phyloP scores from a whole-genome alignment of 2,329 filamentous ascomycete genomes.

The Talaromyces sp. region DNA sequence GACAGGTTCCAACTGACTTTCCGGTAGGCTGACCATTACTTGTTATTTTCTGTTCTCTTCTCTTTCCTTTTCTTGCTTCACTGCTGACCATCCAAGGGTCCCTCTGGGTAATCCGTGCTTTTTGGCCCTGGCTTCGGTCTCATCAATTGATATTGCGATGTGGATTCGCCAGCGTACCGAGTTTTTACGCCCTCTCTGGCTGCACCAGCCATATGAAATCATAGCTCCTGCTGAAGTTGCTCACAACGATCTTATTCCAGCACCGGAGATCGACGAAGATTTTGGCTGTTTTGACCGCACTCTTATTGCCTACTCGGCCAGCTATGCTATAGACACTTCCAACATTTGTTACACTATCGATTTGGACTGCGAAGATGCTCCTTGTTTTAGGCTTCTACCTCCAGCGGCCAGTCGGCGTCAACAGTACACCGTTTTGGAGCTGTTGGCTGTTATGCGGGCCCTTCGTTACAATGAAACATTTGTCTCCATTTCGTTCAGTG shows the following conservation, averaged over 20 bases:
- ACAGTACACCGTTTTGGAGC: slow-evolving; percentile 56
- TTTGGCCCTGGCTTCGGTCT: slow-evolving; percentile 58
- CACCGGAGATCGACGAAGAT: slow-evolving; percentile 50
- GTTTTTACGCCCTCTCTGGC: slow-evolving; percentile 61
- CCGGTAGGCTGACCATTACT: slow-evolving; percentile 33
- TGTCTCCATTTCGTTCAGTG: slow-evolving; percentile 61
- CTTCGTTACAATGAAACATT: slow-evolving; percentile 68
- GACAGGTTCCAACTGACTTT: slow-evolving; percentile 65
- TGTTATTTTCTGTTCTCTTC: background rate
- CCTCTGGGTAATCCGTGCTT: slow-evolving; percentile 52
- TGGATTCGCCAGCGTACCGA: slow-evolving; percentile 58
- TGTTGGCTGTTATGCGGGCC: slow-evolving; percentile 65
- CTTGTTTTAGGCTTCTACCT: slow-evolving; percentile 59
- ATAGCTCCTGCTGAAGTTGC: slow-evolving; percentile 53
- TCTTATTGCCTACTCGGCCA: slow-evolving; percentile 63
- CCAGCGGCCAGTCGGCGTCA: slow-evolving; percentile 45
- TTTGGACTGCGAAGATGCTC: slow-evolving; percentile 59
- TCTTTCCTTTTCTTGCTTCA: slow-evolving; percentile 1
- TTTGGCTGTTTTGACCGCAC: slow-evolving; percentile 62
- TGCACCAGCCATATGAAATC: slow-evolving; percentile 58
- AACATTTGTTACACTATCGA: slow-evolving; percentile 62
- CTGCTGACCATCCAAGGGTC: slow-evolving; percentile 28
- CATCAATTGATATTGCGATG: slow-evolving; percentile 59
- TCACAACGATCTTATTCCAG: slow-evolving; percentile 43
- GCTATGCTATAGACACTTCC: slow-evolving; percentile 61